Conservation (phyloP, 75 land plant genomes). For the Chamaecyparis obtusa region DNA sequence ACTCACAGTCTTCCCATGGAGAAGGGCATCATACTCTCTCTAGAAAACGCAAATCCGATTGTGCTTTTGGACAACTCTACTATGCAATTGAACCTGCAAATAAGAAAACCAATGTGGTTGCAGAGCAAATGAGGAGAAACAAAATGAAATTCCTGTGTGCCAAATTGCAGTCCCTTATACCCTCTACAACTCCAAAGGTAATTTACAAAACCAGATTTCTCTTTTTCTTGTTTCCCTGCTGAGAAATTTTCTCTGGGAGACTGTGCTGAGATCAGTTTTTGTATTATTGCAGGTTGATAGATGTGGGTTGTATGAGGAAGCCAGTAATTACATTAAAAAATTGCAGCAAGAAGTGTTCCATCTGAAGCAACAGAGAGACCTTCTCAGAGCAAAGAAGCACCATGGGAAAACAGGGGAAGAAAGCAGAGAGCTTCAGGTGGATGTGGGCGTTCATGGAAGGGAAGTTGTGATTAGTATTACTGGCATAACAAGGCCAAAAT, state of each 20-base stretch:
- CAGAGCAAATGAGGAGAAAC: not conserved
- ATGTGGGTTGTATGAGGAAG: not conserved
- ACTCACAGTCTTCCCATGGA: no score
- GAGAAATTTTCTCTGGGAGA: not conserved
- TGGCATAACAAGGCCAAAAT: not conserved
- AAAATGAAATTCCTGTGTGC: not conserved
- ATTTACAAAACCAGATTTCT: not conserved
- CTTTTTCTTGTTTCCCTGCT: no score
- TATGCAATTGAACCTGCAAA: not conserved
- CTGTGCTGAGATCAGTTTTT: no score
- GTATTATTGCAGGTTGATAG: not conserved
- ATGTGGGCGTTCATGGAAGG: not conserved
- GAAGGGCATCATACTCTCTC: not conserved
- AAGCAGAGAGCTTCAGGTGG: not conserved
- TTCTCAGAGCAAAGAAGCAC: not conserved
- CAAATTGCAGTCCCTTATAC: not conserved
- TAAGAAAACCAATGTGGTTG: not conserved
- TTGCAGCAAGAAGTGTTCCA: not conserved
- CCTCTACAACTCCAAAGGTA: not conserved
- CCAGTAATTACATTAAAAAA: not conserved
- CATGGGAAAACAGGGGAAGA: no score
- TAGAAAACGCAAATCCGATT: not conserved
- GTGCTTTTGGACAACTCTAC: not conserved
- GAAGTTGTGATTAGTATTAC: not conserved
- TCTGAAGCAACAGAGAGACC: not conserved